phyloP scores from a whole-genome alignment of 176 grass and related monocot species.

The Leersia perrieri region DNA sequence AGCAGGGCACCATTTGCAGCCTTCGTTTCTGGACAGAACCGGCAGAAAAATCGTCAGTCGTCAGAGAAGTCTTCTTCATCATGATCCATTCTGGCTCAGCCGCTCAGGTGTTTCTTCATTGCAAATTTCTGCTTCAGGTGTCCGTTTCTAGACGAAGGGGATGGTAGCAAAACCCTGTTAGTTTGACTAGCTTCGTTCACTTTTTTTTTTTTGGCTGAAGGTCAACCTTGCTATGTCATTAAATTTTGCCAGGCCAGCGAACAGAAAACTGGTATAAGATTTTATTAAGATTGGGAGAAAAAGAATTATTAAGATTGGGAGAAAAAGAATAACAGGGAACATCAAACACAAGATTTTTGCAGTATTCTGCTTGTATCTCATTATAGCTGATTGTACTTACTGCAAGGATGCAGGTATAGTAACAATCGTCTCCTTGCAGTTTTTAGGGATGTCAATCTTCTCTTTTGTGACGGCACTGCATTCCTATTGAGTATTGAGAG shows the following conservation, averaged over 20 bases:
- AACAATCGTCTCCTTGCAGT: too few relatives aligned
- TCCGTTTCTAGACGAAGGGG: background rate
- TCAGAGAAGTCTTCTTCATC: too few relatives aligned
- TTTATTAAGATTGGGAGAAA: too few relatives aligned
- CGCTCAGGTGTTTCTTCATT: background rate
- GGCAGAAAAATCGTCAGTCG: background rate
- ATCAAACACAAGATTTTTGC: too few relatives aligned
- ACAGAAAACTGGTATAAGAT: too few relatives aligned
- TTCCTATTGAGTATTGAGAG: background rate
- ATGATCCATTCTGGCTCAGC: background rate
- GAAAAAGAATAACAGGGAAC: too few relatives aligned
- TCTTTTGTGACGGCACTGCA: background rate
- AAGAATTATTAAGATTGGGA: too few relatives aligned
- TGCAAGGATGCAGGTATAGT: too few relatives aligned
- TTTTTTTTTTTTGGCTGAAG: too few relatives aligned
- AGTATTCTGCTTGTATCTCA: background rate
- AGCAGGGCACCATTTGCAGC: background rate
- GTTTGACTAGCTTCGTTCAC: background rate
- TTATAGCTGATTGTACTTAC: background rate
- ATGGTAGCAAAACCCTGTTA: background rate
- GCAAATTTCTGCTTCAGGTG: background rate
- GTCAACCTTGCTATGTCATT: too few relatives aligned
- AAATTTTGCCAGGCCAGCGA: too few relatives aligned
- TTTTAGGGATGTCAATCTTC: background rate
- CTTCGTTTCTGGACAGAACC: background rate